These are phyloP conservation scores for Claviceps fusiformis DNA, from an alignment of 2,329 filamentous ascomycete species.

Conservation along the genomic window DNA sequence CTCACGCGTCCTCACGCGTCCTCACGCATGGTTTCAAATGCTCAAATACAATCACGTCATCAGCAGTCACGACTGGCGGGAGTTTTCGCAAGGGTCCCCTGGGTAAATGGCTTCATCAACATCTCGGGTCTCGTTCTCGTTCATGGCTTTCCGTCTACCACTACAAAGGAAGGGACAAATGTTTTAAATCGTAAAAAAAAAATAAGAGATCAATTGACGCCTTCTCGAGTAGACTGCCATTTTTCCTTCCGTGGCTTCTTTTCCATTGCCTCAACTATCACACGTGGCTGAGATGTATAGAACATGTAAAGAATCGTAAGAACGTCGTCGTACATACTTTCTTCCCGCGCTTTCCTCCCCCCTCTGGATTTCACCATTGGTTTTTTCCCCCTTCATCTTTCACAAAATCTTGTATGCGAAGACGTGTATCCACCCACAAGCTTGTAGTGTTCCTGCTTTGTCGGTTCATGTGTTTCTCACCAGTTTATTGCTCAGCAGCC, in stretches of 20 bases:
- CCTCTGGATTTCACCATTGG: neutral
- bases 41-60: too few relatives aligned
- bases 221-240: neutral
- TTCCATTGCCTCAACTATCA: neutral
- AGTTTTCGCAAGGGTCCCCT: too few relatives aligned
- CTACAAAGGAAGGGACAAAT: neutral
- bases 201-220: neutral
- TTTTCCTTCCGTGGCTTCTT: neutral
- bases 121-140: neutral
- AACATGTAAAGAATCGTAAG: neutral
- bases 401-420: neutral
- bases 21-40: too few relatives aligned
- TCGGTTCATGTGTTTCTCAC: conserved; percentile 6
- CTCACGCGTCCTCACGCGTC: too few relatives aligned
- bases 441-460: neutral
- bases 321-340: neutral
- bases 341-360: neutral
- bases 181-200: neutral
- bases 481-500: conserved; percentile 23
- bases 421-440: neutral
- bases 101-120: neutral
- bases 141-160: neutral
- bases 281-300: neutral
- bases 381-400: neutral
- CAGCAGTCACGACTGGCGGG: too few relatives aligned